phyloP scores from a whole-genome alignment of 2,329 filamentous ascomycete species.

The Aspergillus japonicus region DNA sequence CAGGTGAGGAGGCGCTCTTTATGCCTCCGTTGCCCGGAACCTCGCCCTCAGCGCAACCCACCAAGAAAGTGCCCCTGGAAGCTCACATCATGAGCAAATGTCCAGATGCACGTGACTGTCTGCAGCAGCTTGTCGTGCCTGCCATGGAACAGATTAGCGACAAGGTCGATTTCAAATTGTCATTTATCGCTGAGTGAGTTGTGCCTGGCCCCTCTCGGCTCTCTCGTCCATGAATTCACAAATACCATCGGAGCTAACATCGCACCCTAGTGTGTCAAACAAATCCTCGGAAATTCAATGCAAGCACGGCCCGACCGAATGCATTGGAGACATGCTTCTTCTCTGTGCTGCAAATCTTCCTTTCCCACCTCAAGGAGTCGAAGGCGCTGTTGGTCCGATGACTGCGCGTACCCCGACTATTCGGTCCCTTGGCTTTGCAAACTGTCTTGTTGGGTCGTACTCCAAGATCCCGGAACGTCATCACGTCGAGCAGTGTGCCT shows the following conservation, averaged over 20 bases:
- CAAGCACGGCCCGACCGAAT: slow-evolving; percentile 86
- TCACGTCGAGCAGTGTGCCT: slow-evolving; percentile 82
- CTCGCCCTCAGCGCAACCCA: background rate
- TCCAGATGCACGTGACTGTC: slow-evolving; percentile 81
- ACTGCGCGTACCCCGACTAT: slow-evolving; percentile 71
- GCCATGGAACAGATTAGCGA: slow-evolving; percentile 77
- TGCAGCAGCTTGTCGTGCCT: slow-evolving; percentile 77
- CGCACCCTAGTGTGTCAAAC: slow-evolving; percentile 54
- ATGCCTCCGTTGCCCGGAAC: background rate
- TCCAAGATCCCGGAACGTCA: slow-evolving; percentile 70
- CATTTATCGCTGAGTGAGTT: slow-evolving; percentile 75
- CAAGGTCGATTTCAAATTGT: slow-evolving; percentile 87
- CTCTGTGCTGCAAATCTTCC: slow-evolving; percentile 77
- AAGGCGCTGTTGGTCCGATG: slow-evolving; percentile 12
- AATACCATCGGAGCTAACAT: slow-evolving; percentile 6
- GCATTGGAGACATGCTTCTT: slow-evolving; percentile 90
- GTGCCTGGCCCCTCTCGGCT: background rate
- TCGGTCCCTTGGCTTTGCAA: slow-evolving; percentile 86
- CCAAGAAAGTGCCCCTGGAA: slow-evolving; percentile 68
- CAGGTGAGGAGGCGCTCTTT: slow-evolving; percentile 2
- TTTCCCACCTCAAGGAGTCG: slow-evolving; percentile 32
- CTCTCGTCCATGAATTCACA: background rate
- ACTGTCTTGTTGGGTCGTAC: slow-evolving; percentile 81
- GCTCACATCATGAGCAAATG: slow-evolving; percentile 98
- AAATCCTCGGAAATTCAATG: slow-evolving; percentile 81